Evolutionary conservation across 306 rosid species (phyloP).

Genomic region (Comarum palustre): DNA sequence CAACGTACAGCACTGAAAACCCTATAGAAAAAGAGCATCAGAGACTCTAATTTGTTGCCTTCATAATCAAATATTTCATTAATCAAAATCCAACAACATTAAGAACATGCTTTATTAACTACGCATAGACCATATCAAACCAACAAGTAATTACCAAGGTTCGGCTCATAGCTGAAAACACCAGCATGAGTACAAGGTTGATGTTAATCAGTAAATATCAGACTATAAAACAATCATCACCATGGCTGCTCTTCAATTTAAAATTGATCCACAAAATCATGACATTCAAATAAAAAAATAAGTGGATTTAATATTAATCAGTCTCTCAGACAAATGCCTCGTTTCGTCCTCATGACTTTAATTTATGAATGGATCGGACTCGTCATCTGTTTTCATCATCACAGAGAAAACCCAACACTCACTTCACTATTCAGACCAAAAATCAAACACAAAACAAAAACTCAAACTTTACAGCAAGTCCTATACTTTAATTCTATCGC

Average conservation of each 20-base stretch:
- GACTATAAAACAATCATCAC: conserved; percentile 38
- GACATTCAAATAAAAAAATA: not conserved
- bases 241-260: conserved; percentile 30
- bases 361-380: conserved; percentile 78
- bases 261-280: not conserved
- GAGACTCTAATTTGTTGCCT: conserved; percentile 20
- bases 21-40: conserved; percentile 11
- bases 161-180: not conserved
- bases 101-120: not conserved
- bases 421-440: not conserved
- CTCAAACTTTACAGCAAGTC: not conserved
- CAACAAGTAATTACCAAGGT: not conserved
- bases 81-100: not conserved
- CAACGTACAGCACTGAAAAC: conserved; percentile 21
- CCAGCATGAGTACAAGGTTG: conserved; percentile 86
- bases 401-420: conserved; percentile 43
- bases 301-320: conserved; percentile 19
- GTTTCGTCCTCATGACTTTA: conserved; percentile 60
- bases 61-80: not conserved
- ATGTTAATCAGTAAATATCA: conserved; percentile 34
- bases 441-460: not conserved
- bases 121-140: not conserved
- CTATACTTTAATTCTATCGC: too few relatives aligned
- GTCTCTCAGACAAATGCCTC: conserved; percentile 97
- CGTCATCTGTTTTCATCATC: conserved; percentile 80